A percentile compares a stretch with the other conserved stretches of the same genome.
These are phyloP conservation scores for Myxozyma mucilagina DNA, from an alignment of 805 yeast genomes.

Conservation along the genomic window DNA sequence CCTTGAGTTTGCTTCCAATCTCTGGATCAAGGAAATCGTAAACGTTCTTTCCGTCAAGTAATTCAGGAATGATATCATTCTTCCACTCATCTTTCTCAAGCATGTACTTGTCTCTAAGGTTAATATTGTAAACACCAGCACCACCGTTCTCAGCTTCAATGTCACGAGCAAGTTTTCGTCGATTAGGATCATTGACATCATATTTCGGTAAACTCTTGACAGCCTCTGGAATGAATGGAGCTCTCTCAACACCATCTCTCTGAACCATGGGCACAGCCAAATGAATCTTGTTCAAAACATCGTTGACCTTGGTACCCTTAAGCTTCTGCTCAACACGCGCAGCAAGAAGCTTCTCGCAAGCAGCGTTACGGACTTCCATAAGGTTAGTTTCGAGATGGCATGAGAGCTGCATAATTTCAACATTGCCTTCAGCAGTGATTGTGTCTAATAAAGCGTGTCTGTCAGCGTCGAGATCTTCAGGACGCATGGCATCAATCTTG, in stretches of 20 bases:
- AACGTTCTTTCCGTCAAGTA: slow-evolving; percentile 92
- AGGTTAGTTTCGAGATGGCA: slow-evolving; percentile 93
- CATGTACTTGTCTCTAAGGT: slow-evolving; percentile 86
- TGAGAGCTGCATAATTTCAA: slow-evolving; percentile 89
- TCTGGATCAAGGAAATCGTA: slow-evolving; percentile 97
- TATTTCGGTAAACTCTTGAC: slow-evolving; percentile 62
- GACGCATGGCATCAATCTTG: slow-evolving; percentile 85
- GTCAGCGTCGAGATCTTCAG: slow-evolving; percentile 78
- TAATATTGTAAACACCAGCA: slow-evolving; percentile 95
- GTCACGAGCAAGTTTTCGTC: slow-evolving; percentile 80
- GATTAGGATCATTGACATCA: slow-evolving; percentile 76
- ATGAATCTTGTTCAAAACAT: slow-evolving; percentile 91
- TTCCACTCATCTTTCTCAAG: slow-evolving; percentile 98
- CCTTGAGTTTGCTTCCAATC: slow-evolving; percentile 87
- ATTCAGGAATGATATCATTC: slow-evolving; percentile 95
- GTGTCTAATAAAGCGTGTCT: slow-evolving; percentile 70
- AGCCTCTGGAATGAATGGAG: slow-evolving; percentile 79
- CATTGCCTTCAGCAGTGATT: slow-evolving; percentile 58
- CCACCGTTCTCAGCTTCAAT: slow-evolving; percentile 95
- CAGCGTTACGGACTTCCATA: slow-evolving; percentile 93
- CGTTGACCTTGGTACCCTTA: slow-evolving; percentile 83
- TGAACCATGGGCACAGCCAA: slow-evolving; percentile 79
- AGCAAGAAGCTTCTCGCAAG: slow-evolving; percentile 94
- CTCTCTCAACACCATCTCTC: slow-evolving; percentile 78
- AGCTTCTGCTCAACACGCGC: slow-evolving; percentile 95